These are phyloP conservation scores for Phascolomyces articulosus DNA, from an alignment of 371 early-diverging fungal species.

Conservation along the genomic window DNA sequence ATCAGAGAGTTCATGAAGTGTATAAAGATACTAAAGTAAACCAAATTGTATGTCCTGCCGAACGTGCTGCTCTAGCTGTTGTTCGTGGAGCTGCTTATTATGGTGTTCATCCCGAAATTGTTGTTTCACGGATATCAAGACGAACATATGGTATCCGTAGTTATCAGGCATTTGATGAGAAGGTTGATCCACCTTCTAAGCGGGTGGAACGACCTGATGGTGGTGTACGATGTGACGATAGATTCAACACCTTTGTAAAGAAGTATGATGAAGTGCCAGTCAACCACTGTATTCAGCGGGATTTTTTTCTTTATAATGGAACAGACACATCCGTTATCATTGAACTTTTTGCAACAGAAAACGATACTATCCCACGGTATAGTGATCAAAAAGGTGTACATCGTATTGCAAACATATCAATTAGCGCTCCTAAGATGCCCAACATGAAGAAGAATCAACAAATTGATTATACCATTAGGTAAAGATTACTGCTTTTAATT, in stretches of 20 bases:
- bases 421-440: slow-evolving; percentile 41
- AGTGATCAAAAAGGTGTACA: slow-evolving; percentile 39
- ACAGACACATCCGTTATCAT: slow-evolving; percentile 42
- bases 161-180: slow-evolving; percentile 55
- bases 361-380: slow-evolving; percentile 37
- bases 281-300: slow-evolving; percentile 45
- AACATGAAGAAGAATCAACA: slow-evolving; percentile 33
- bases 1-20: slow-evolving; percentile 32
- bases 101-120: slow-evolving; percentile 52
- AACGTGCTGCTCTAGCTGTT: slow-evolving; percentile 45
- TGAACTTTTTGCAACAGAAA: slow-evolving; percentile 46
- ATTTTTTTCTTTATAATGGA: slow-evolving; percentile 53
- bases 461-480: slow-evolving; percentile 45
- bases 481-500: too few species aligned
- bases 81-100: slow-evolving; percentile 55
- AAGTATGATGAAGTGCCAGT: slow-evolving; percentile 44
- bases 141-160: slow-evolving; percentile 71
- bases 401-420: slow-evolving; percentile 45
- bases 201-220: slow-evolving; percentile 48
- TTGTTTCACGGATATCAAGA: slow-evolving; percentile 57
- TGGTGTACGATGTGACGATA: slow-evolving; percentile 41
- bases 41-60: slow-evolving; percentile 45
- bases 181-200: slow-evolving; percentile 29
- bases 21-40: slow-evolving; percentile 24
- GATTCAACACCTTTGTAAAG: slow-evolving; percentile 45